Base-by-base conservation (phyloP, 2,329 filamentous ascomycete species). In the Ilyonectria sp. region DNA sequence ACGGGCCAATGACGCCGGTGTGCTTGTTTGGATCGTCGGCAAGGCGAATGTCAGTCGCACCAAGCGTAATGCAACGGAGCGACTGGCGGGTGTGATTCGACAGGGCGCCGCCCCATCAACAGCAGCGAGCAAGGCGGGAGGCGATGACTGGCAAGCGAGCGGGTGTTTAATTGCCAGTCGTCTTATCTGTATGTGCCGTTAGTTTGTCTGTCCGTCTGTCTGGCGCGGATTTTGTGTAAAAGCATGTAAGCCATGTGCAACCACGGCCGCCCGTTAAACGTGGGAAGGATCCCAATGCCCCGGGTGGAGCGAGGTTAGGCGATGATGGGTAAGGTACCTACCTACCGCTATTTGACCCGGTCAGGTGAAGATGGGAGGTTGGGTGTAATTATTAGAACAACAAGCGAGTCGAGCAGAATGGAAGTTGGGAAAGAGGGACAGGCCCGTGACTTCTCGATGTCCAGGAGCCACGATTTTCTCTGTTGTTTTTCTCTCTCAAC, bases 1-100 rank as follows among this genome's bases (percentile, higher is more conserved):
- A 64, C 65, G 68, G 63, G 69, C 74, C 74, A 75, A 75, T 74
- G 67, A 75, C 69, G 72, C 73, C 63, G 66, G 66, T 50, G 70
- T 65, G 60, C 60, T 70, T 74, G 71, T 71, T 75, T 70, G 65
- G 71, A 75, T 75, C 74, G 69, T 71, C 72, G 44, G 65, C 64
- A 65, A 71, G 73, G 67, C 67, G 69, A 75, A 71, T 71, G 65
- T 73, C 57, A 69, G 71, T 71, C 67, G 72, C 69, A 71, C 69
- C 69, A 66, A 68, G 68, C 59, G 54, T 53, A 61, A 72, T 71
- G 68, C 71, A 55, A 65, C 47, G 60, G 70, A 65, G 47, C 66
- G 61, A 69, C 67, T 69, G 72, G 68, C 64, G 61, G 68, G 60
- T 60, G 62, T 50, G 58, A 69, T 59, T 68, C 11, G 65, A 71